Evolutionary conservation across 2,329 filamentous ascomycete genomes (phyloP), one percentile per base, ranked within the genome.

Genomic region (Pseudopyrenochaeta lycopersici): DNA sequence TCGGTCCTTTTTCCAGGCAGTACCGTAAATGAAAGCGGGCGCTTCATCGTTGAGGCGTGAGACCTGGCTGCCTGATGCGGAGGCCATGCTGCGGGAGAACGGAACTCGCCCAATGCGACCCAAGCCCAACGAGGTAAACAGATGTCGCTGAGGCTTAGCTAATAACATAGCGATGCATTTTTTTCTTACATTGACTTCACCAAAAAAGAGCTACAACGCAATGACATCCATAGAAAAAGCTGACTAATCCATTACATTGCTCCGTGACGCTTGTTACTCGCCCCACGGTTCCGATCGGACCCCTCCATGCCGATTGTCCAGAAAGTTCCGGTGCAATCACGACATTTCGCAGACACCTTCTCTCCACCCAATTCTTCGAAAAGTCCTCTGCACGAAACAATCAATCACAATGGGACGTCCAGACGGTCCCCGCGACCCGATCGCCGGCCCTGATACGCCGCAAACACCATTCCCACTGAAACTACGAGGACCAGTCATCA

Each of bases 401-500:
- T 11, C n/a, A 20, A 27, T 2, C 41, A 60, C 20, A n/a, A 71
- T 71, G 67, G 63, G 56, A n/a, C 68, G 63, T 46, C 63, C 65
- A 30, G 52, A 60, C 43, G 62, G 63, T 18, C 52, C 59, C 12
- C 66, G 63, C 58, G 60, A 67, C 32, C 66, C 81, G 58, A 85
- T 95, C 63, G 86, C 91, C 54, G 94, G 94, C 50, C 82, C 88
- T 7, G 86, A 90, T 38, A 76, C 80, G 33, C 94, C 94, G 11
- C 82, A 87, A 66, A 46, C 85, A 5, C 95, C 95, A 0, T 98
- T 88, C 76, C 95, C 95, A 0, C 83, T 97, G 66, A 86, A 84
- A 64, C 88, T 98, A 78, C 88, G 90, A 57, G 95, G 95, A 20
- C 86, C 89, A 49, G 92, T 99, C 20, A 92, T 97, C 68, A 90